Conservation (phyloP, 2,329 filamentous ascomycete species). For the Aspergillus sclerotialis region DNA sequence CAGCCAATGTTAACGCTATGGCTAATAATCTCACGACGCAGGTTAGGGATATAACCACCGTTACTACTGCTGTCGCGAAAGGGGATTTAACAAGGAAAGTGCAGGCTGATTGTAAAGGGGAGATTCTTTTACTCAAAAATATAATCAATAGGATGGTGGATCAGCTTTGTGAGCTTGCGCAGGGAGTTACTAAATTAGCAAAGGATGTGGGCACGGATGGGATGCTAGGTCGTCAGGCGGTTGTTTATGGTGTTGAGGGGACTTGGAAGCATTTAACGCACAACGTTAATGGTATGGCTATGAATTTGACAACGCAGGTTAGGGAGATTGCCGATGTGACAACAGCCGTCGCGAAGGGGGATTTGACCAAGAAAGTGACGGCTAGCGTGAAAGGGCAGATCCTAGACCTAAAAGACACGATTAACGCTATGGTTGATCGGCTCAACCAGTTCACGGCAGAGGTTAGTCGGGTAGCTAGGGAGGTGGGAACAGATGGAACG, state of each 20-base stretch:
- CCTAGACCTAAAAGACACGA: conserved; percentile 85
- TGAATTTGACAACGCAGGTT: conserved; percentile 95
- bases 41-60: conserved; percentile 87
- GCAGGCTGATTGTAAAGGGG: conserved; percentile 83
- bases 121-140: conserved; percentile 90
- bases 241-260: conserved; percentile 90
- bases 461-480: conserved; percentile 59
- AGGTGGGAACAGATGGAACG: conserved; percentile 58
- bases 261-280: conserved; percentile 96
- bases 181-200: conserved; percentile 93
- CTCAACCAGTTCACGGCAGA: conserved; percentile 59
- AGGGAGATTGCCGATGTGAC: conserved; percentile 96
- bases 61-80: conserved; percentile 62
- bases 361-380: conserved; percentile 92
- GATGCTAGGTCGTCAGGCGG: conserved; percentile 86
- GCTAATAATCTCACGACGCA: conserved; percentile 80
- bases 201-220: conserved; percentile 96
- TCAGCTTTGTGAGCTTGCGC: conserved; percentile 91
- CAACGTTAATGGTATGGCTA: conserved; percentile 97
- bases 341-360: conserved; percentile 87
- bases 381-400: conserved; percentile 94
- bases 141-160: conserved; percentile 99
- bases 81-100: conserved; percentile 97
- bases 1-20: conserved; percentile 82
- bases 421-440: conserved; percentile 62